phyloP scores from a whole-genome alignment of 2,329 filamentous ascomycete genomes.

The Exophiala xenobiotica region DNA sequence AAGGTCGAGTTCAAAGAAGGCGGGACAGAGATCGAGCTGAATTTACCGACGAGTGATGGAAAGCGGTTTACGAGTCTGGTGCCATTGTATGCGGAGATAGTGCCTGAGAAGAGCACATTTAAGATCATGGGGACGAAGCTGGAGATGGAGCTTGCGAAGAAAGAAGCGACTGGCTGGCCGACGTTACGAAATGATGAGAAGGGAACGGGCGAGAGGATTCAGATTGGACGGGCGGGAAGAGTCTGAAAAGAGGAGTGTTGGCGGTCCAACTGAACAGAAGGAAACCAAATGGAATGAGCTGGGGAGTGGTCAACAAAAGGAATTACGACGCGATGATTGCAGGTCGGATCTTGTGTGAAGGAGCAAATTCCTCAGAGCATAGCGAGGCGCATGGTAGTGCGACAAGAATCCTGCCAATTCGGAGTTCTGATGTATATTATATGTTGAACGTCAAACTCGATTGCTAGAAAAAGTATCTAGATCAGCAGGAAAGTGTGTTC shows the following conservation, averaged over 20 bases:
- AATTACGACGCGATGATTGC: not conserved
- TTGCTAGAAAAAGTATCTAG: too few relatives aligned
- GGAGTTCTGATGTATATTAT: too few relatives aligned
- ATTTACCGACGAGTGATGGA: slow-evolving; percentile 80
- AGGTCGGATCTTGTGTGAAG: not conserved
- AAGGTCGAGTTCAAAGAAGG: slow-evolving; percentile 66
- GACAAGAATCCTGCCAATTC: too few relatives aligned
- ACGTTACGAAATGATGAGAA: slow-evolving; percentile 77
- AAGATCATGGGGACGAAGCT: slow-evolving; percentile 88
- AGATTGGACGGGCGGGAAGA: slow-evolving; percentile 76
- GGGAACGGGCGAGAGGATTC: slow-evolving; percentile 76
- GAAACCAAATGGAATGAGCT: not conserved
- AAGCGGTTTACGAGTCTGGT: slow-evolving; percentile 78
- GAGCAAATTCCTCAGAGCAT: not conserved
- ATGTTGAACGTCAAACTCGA: too few relatives aligned
- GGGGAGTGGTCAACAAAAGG: too few relatives aligned
- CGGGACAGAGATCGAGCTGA: slow-evolving; percentile 59
- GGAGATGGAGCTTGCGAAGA: slow-evolving; percentile 72
- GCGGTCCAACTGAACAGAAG: not conserved
- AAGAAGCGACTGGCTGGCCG: slow-evolving; percentile 72
- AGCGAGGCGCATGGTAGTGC: not conserved
- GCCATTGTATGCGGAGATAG: slow-evolving; percentile 73
- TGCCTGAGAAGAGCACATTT: slow-evolving; percentile 70
- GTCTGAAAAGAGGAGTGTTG: slow-evolving; percentile 36
- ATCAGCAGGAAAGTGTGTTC: not conserved